phyloP scores from a whole-genome alignment of 2,329 filamentous ascomycete species.

The Bipolaris gigantea region DNA sequence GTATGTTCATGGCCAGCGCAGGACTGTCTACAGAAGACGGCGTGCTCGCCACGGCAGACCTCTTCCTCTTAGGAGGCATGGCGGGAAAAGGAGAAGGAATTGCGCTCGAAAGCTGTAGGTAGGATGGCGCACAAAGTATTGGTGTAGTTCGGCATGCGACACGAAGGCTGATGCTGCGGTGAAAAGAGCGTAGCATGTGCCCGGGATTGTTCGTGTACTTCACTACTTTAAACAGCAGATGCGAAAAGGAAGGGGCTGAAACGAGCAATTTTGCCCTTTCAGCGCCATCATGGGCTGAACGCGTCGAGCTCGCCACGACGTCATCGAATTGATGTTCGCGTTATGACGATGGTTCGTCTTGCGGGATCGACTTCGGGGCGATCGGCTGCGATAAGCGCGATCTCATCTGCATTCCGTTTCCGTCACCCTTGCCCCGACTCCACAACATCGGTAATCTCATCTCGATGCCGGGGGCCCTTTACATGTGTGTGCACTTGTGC shows the following conservation, averaged over 20 bases:
- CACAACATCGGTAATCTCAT: background rate
- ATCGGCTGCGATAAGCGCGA: conserved; percentile 15
- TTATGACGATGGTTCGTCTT: conserved; percentile 16
- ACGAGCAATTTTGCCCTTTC: conserved; percentile 8
- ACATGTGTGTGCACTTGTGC: background rate
- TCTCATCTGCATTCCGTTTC: conserved; percentile 1
- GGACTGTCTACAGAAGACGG: conserved; percentile 12
- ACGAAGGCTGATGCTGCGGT: conserved; percentile 15
- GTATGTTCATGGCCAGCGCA: conserved; percentile 10
- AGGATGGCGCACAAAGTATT: conserved; percentile 16
- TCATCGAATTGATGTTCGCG: conserved; percentile 19
- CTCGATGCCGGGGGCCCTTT: background rate
- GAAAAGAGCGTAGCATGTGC: conserved; percentile 37
- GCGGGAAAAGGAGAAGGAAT: conserved; percentile 4
- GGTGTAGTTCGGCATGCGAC: conserved; percentile 17
- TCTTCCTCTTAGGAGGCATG: conserved; percentile 40
- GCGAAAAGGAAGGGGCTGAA: conserved; percentile 2
- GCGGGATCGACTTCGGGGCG: conserved; percentile 11
- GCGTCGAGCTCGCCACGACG: conserved; percentile 28
- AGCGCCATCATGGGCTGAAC: conserved; percentile 20
- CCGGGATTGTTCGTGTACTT: conserved; percentile 10
- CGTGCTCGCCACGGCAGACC: conserved; percentile 28
- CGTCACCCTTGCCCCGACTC: background rate
- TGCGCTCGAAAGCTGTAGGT: conserved; percentile 11
- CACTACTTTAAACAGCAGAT: conserved; percentile 3